Evolutionary conservation across 2,329 filamentous ascomycete genomes (phyloP).

Genomic region (Myriosclerotinia scirpicola): DNA sequence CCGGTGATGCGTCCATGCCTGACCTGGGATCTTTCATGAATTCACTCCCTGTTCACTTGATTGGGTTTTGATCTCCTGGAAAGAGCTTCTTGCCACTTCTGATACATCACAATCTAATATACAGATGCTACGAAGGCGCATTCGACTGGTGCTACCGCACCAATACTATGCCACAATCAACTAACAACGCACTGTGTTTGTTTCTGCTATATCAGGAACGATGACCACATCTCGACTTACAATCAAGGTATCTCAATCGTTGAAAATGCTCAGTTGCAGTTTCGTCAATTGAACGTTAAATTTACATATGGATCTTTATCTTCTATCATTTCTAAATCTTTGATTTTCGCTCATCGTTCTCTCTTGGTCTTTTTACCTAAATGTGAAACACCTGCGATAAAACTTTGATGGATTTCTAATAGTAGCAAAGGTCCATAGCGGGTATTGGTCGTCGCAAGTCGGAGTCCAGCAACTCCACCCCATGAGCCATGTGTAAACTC

Average conservation of each 20-base stretch:
- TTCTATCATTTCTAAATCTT: background rate
- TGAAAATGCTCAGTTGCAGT: background rate
- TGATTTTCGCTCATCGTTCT: background rate
- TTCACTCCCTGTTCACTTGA: background rate
- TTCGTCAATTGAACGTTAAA: background rate
- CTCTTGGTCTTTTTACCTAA: background rate
- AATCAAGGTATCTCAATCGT: background rate
- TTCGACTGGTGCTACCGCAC: slow-evolving; percentile 12
- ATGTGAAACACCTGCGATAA: background rate
- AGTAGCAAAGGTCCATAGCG: background rate
- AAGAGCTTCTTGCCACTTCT: background rate
- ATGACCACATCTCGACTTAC: slow-evolving; percentile 2
- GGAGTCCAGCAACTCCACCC: no score
- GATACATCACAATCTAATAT: slow-evolving; percentile 14
- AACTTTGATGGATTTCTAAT: background rate
- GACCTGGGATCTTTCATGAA: background rate
- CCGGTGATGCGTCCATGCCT: background rate
- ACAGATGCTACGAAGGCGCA: background rate
- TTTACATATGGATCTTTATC: background rate
- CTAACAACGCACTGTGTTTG: background rate
- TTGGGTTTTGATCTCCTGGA: slow-evolving; percentile 1
- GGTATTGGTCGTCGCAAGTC: background rate
- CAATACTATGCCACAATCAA: background rate
- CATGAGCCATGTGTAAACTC: background rate
- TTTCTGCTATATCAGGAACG: background rate